Percentiles rank a stretch among this genome's conserved stretches.
phyloP scores from a whole-genome alignment of 352 stramenopile genomes.

The Globisporangium barbulae region DNA sequence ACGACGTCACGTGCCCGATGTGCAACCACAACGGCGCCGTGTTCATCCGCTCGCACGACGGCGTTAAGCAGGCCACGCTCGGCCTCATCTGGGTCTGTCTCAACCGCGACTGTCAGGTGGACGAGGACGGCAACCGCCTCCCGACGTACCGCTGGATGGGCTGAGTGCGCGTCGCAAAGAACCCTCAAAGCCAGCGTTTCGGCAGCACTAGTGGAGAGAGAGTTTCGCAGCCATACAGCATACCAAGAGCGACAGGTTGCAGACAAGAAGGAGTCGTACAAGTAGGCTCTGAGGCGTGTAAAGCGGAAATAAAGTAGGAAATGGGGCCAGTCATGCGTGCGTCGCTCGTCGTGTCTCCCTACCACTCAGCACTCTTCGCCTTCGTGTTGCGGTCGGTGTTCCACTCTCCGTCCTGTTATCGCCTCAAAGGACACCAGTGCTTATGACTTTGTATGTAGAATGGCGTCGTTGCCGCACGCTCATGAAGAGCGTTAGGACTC shows the following conservation, averaged over 20 bases:
- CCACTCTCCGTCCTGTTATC: too few species aligned
- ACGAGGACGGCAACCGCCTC: slow-evolving; percentile 81
- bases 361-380: too few species aligned
- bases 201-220: background rate
- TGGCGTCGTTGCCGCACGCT: too few species aligned
- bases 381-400: too few species aligned
- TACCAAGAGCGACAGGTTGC: background rate
- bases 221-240: background rate
- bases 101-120: slow-evolving; percentile 84
- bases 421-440: too few species aligned
- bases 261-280: background rate
- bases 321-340: background rate
- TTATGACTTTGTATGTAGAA: too few species aligned
- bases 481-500: too few species aligned
- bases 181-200: background rate
- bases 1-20: slow-evolving; percentile 80
- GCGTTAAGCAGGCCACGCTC: slow-evolving; percentile 85
- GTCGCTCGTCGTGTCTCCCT: background rate
- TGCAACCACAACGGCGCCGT: slow-evolving; percentile 77
- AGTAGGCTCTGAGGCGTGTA: background rate
- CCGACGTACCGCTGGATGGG: slow-evolving; percentile 88
- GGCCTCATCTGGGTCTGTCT: slow-evolving; percentile 88
- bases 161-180: slow-evolving; percentile 16
- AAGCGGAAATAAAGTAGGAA: slow-evolving; percentile 1
- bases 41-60: slow-evolving; percentile 87